Base-by-base conservation (phyloP, 208 protist species). In the Trypanosoma cruzi region DNA sequence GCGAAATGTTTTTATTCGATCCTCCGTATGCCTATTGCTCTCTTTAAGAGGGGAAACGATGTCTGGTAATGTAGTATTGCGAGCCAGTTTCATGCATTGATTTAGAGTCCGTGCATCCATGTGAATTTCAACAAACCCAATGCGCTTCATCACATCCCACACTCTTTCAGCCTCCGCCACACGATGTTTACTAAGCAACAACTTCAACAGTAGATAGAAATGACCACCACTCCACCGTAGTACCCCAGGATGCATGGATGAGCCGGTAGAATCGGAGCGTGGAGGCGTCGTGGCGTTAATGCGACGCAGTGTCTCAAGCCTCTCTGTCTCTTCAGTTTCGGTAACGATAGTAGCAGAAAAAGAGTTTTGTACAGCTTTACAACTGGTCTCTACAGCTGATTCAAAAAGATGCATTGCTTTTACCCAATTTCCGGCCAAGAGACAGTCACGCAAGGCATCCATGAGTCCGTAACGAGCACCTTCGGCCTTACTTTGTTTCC, bases 151-250 rank as follows among this genome's bases (percentile, higher is more conserved):
- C 14, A 90, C 85, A 31, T 52, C 57, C 86, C 87, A 96, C 56
- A 93, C 86, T 10, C 68, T 57, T 54, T 75, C 69, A 40, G 82
- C 68, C 68, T 93, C 84, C 24, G 64, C 54, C n/a, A 86, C 28
- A n/a, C 73, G 83, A 20, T 79, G 66, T 1, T 68, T 58, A 56
- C 81, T 79, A 14, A 93, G 57, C 5, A 96, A 74, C n/a, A 79
- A 44, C 63, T 88, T 89, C 53, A 91, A 55, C 44, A 96, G 60
- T 44, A 90, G 24, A 71, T 85, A 89, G 69, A 83, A 90, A 76
- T 96, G 87, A 54, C 62, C 64, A 11, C 82, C 76, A 49, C 75
- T 74, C 88, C 90, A 96, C 20, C 87, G 85, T 42, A 89, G 52
- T 28, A 95, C 68, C 14, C 90, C 90, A 14, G 31, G 53, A 64